Base-by-base conservation (phyloP, 2,329 filamentous ascomycete genomes). In the Botrytis elliptica region DNA sequence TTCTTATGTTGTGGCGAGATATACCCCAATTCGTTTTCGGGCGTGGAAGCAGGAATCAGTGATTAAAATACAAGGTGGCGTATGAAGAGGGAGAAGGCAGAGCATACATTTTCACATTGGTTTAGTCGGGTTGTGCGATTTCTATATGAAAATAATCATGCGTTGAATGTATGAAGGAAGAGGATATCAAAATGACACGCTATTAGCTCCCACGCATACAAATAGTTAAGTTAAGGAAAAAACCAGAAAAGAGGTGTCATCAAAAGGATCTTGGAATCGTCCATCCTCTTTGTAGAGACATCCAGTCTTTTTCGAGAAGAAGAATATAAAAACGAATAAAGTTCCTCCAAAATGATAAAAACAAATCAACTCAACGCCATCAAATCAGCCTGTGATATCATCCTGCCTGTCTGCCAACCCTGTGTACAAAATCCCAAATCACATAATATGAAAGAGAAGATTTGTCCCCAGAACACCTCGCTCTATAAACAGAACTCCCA, bases 321-420 rank as follows among this genome's bases (percentile, higher is more conserved):
- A 33, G 49, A 68, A 46, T 38, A 52, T 22, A 42, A 29, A 55
- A 71, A n/a, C 29, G 52, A 18, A 60, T 22, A 36, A 69, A 38
- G 33, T 60, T n/a, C 40, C 52, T 18, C 18, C 66, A 16, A 57
- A 68, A 25, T 29, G 3, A 57, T 33, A 33, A 57, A 57, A 4
- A 44, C 49, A 29, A 57, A n/a, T 57, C n/a, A 57, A 69, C 16
- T 63, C 40, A 64, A 71, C 70, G 70, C 70, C 70, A 72, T 42
- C 38, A 69, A 69, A 69, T 69, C 36, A 57, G 25, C 36, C 18
- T 68, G 62, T 72, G 70, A 66, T 72, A 72, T 72, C 63, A 68
- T 67, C 62, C 49, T 57, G 63, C 62, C 49, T 38, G 63, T 49
- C 44, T 44, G 33, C 38, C 52, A 38, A 29, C 33, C 63, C 52